Evolutionary conservation across 108 stramenopile genomes (phyloP).

Genomic region (Stephanodiscus triporus): DNA sequence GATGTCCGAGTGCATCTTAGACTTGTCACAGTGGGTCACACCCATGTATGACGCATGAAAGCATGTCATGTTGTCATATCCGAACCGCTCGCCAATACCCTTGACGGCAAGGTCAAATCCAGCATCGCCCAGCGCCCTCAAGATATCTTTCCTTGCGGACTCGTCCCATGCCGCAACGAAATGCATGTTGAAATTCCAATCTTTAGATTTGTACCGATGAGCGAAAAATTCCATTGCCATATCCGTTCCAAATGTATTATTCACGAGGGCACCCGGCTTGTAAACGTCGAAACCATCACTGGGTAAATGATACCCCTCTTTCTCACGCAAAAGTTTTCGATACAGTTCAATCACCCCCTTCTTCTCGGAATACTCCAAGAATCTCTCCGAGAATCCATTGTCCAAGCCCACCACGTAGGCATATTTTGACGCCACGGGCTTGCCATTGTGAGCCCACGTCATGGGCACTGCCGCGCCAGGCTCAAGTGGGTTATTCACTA

Average conservation of each 20-base stretch:
- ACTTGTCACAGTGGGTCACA: slow-evolving; percentile 50
- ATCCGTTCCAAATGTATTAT: slow-evolving; percentile 1
- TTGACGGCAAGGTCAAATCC: slow-evolving; percentile 47
- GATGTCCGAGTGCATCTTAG: slow-evolving; percentile 47
- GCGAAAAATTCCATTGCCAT: slow-evolving; percentile 49
- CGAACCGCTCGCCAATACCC: slow-evolving; percentile 46
- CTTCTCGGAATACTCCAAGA: slow-evolving; percentile 37
- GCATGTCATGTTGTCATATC: slow-evolving; percentile 47
- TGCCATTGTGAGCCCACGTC: slow-evolving; percentile 53
- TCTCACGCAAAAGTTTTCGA: slow-evolving; percentile 34
- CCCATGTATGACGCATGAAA: slow-evolving; percentile 54
- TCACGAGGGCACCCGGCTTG: slow-evolving; percentile 19
- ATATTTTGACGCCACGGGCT: slow-evolving; percentile 48
- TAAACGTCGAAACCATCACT: slow-evolving; percentile 46
- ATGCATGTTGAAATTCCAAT: slow-evolving; percentile 55
- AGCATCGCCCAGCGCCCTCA: slow-evolving; percentile 44
- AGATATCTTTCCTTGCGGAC: slow-evolving; percentile 29
- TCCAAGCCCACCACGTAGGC: slow-evolving; percentile 45
- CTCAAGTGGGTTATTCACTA: slow-evolving; percentile 35
- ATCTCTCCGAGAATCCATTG: slow-evolving; percentile 46
- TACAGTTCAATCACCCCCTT: slow-evolving; percentile 44
- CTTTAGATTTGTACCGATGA: slow-evolving; percentile 41
- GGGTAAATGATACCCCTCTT: slow-evolving; percentile 40
- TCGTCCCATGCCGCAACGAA: slow-evolving; percentile 55
- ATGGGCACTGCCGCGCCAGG: slow-evolving; percentile 34